A percentile compares a stretch with the other conserved stretches of the same genome.
phyloP scores from a whole-genome alignment of 83 land plant genomes.

The Thuja plicata region DNA sequence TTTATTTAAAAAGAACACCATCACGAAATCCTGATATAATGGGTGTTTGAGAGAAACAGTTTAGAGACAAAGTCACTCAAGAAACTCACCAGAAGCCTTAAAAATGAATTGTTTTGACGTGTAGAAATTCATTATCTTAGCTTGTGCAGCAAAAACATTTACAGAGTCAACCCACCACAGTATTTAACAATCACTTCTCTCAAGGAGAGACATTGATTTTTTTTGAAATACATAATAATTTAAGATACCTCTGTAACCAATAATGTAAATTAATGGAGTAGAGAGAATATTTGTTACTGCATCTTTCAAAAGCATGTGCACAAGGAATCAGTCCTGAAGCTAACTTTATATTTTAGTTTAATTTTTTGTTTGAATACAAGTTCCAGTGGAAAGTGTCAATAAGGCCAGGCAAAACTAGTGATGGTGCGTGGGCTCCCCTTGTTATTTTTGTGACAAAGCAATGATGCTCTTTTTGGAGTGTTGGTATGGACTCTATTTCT shows the following conservation, averaged over 20 bases:
- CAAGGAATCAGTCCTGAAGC: neutral
- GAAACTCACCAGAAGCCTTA: neutral
- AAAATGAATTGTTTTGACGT: neutral
- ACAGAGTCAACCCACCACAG: neutral
- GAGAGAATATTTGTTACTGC: neutral
- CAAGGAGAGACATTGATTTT: too few species aligned
- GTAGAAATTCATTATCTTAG: neutral
- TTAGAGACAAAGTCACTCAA: neutral
- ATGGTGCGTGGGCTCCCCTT: neutral
- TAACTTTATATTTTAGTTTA: too few species aligned
- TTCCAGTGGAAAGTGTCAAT: neutral
- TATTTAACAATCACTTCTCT: neutral
- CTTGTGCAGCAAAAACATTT: neutral
- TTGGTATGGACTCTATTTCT: too few species aligned
- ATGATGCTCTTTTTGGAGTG: too few species aligned
- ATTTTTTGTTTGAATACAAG: too few species aligned
- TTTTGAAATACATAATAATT: neutral
- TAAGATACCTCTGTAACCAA: neutral
- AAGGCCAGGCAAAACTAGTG: neutral
- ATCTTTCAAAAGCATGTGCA: too few species aligned
- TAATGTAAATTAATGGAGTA: neutral
- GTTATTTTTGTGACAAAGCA: too few species aligned
- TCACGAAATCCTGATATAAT: neutral
- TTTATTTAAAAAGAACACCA: neutral
- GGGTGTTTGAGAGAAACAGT: neutral